A percentile compares a stretch with the other conserved stretches of the same genome.
These are phyloP conservation scores for Sugiyamaella floridensis DNA, from an alignment of 805 yeast species.

Conservation along the genomic window DNA sequence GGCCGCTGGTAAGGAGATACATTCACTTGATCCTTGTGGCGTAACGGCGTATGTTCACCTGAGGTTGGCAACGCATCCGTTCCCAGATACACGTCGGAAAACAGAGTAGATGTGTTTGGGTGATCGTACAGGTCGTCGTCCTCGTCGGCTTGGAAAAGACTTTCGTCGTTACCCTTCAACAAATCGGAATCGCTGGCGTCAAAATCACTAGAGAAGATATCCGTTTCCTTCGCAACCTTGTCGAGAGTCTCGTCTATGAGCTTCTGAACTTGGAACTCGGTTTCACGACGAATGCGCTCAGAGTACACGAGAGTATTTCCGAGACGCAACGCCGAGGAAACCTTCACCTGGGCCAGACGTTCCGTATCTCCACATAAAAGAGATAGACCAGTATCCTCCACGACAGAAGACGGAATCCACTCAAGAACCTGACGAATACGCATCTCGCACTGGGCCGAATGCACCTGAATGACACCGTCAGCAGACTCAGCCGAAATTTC, in stretches of 20 bases:
- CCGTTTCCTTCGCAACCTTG: conserved; percentile 31
- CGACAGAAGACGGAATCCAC: conserved; percentile 41
- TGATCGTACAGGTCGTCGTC: conserved; percentile 22
- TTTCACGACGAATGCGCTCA: conserved; percentile 69
- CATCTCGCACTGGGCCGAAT: conserved; percentile 29
- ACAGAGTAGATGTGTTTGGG: conserved; percentile 21
- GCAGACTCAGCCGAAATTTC: conserved; percentile 36
- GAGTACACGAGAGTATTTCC: conserved; percentile 70
- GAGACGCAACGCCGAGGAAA: conserved; percentile 61
- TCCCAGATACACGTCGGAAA: conserved; percentile 37
- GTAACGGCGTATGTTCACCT: conserved; percentile 4
- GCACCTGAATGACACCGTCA: conserved; percentile 19
- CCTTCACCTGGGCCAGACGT: conserved; percentile 50
- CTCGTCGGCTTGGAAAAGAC: conserved; percentile 18
- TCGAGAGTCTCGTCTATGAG: conserved; percentile 58
- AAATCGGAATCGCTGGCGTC: background rate
- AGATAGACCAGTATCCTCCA: conserved; percentile 57
- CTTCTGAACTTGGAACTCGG: conserved; percentile 58
- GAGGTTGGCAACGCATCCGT: conserved; percentile 37
- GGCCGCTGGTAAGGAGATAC: conserved; percentile 16
- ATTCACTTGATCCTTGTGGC: conserved; percentile 2
- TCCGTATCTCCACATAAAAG: conserved; percentile 63
- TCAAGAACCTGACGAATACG: conserved; percentile 28
- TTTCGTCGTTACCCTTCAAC: background rate
- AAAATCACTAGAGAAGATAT: background rate